These are phyloP conservation scores for Rubia peregrina DNA, from an alignment of 305 asterid genomes.

Conservation along the genomic window DNA sequence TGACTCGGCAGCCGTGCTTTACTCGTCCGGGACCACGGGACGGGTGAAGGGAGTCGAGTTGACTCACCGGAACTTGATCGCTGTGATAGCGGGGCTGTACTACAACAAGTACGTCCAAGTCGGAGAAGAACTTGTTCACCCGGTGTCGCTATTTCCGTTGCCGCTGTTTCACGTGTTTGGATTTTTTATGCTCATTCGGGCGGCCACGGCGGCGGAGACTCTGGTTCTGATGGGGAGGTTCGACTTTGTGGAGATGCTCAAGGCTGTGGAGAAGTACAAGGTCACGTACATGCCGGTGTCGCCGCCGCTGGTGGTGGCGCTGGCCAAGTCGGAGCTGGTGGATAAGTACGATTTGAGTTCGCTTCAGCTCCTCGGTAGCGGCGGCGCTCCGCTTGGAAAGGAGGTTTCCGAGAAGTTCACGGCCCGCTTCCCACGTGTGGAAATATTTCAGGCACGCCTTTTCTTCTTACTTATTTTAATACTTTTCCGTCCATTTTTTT, in stretches of 20 bases:
- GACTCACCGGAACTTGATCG: constrained; percentile 62
- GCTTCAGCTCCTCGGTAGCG: constrained; percentile 49
- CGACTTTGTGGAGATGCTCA: constrained; percentile 66
- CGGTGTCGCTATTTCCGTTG: constrained; percentile 48
- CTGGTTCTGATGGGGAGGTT: constrained; percentile 52
- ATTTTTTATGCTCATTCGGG: constrained; percentile 55
- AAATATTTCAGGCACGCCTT: constrained; percentile 46
- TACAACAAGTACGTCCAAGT: constrained; percentile 12
- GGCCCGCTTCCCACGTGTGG: constrained; percentile 53
- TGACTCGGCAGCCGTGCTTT: constrained; percentile 61
- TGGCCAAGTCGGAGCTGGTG: constrained; percentile 67
- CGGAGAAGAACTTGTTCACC: constrained; percentile 16
- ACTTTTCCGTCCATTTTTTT: background rate
- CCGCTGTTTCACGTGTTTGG: constrained; percentile 97
- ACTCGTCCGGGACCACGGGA: constrained; percentile 93
- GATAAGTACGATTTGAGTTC: constrained; percentile 53
- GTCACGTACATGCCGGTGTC: constrained; percentile 68
- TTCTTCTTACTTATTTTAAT: background rate
- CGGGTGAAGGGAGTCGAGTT: constrained; percentile 63
- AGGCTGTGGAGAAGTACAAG: constrained; percentile 55
- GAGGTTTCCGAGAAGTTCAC: constrained; percentile 50
- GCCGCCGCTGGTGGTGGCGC: constrained; percentile 73
- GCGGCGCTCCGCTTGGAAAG: constrained; percentile 93
- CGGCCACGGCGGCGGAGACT: constrained; percentile 55
- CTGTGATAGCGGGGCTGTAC: constrained; percentile 34